Percentiles rank a stretch among this genome's conserved stretches.
phyloP scores from a whole-genome alignment of 257 asterid genomes.

The Ajuga chamaepitys region DNA sequence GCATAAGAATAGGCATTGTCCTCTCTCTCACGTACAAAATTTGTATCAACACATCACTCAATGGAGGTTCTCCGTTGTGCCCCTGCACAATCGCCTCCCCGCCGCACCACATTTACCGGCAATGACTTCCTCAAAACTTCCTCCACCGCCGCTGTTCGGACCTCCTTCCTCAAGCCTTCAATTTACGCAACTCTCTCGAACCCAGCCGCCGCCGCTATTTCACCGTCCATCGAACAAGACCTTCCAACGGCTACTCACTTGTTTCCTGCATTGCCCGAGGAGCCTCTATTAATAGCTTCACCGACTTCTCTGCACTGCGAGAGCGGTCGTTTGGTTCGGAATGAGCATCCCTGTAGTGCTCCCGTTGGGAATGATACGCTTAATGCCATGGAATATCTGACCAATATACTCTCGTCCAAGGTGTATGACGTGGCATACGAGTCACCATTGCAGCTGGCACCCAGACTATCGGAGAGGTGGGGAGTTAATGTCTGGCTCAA shows the following conservation, averaged over 20 bases:
- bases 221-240: constrained; percentile 24
- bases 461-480: constrained; percentile 60
- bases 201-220: constrained; percentile 24
- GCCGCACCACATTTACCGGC: constrained; percentile 26
- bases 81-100: constrained; percentile 26
- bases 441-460: constrained; percentile 75
- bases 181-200: constrained; percentile 29
- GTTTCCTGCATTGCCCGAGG: constrained; percentile 14
- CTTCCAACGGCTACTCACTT: constrained; percentile 1
- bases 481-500: constrained; percentile 84
- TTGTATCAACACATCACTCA: neutral
- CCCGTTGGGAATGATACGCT: constrained; percentile 14
- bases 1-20: neutral
- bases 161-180: constrained; percentile 12
- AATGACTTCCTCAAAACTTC: constrained; percentile 13
- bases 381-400: constrained; percentile 71
- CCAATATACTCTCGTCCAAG: constrained; percentile 71
- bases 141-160: constrained; percentile 19
- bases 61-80: constrained; percentile 49
- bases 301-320: constrained; percentile 58
- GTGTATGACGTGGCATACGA: constrained; percentile 90
- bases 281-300: constrained; percentile 34
- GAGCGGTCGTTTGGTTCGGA: constrained; percentile 55
- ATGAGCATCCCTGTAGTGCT: constrained; percentile 15
- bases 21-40: neutral